These are phyloP conservation scores for Lactarius sp. DNA, from an alignment of 768 basidiomycete species.

Conservation along the genomic window DNA sequence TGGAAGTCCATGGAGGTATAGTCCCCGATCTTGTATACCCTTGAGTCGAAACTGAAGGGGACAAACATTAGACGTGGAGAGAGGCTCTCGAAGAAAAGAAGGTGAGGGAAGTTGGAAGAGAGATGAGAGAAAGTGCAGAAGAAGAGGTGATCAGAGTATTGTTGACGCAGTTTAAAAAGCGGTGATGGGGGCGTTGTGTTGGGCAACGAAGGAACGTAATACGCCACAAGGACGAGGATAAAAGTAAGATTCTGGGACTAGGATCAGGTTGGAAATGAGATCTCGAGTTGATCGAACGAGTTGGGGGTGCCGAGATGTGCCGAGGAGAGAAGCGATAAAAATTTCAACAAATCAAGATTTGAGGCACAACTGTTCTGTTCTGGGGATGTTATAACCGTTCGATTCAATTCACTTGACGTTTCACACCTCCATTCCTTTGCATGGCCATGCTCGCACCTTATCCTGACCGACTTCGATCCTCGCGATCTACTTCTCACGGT, in stretches of 20 bases:
- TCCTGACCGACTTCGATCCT: slow-evolving; percentile 17
- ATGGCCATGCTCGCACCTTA: slow-evolving; percentile 18
- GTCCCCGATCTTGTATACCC: neutral
- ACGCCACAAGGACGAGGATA: neutral
- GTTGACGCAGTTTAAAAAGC: neutral
- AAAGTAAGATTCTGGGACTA: no score
- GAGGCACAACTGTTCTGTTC: neutral
- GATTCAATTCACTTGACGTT: no score
- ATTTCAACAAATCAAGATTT: neutral
- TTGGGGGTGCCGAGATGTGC: no score
- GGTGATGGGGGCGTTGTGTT: no score
- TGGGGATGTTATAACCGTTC: no score
- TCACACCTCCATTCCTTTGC: no score
- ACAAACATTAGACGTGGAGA: neutral
- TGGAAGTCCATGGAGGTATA: slow-evolving; percentile 9
- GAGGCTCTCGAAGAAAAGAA: neutral
- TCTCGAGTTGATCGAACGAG: neutral
- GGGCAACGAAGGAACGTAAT: no score
- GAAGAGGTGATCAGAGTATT: neutral
- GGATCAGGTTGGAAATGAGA: neutral
- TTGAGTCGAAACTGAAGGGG: neutral
- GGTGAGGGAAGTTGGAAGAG: neutral
- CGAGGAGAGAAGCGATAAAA: no score
- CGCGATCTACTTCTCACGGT: neutral
- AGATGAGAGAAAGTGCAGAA: neutral